These are phyloP conservation scores for Coemansia sp. DNA, from an alignment of 371 early-diverging fungal species.

Conservation along the genomic window DNA sequence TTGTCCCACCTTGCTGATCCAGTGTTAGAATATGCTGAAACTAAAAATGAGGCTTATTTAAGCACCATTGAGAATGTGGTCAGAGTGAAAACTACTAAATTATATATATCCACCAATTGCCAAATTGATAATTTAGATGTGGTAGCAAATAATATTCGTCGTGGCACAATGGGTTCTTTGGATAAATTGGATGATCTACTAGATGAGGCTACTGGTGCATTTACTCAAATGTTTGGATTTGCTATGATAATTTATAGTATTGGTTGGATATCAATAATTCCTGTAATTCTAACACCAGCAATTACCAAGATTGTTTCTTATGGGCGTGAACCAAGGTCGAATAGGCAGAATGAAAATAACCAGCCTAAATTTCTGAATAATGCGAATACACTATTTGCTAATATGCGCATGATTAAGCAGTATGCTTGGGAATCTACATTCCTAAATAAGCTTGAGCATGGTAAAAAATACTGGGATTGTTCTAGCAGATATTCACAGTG, in stretches of 20 bases:
- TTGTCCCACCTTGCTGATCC: neutral
- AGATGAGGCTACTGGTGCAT: neutral
- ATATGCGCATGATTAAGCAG: slow-evolving; percentile 3
- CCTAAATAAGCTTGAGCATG: neutral
- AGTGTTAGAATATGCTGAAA: slow-evolving; percentile 4
- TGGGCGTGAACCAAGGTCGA: neutral
- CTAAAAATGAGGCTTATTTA: neutral
- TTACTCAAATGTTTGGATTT: neutral
- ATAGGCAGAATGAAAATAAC: neutral
- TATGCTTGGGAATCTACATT: slow-evolving; percentile 1
- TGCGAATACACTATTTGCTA: neutral
- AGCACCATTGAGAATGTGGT: neutral
- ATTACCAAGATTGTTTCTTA: neutral
- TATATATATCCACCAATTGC: slow-evolving; percentile 9
- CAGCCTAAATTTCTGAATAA: neutral
- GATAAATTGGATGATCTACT: neutral
- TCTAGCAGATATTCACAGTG: neutral
- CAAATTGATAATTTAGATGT: neutral
- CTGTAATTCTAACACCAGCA: neutral
- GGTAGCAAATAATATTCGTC: neutral
- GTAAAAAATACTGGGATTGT: neutral
- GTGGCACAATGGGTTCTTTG: neutral
- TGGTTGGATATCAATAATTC: slow-evolving; percentile 20
- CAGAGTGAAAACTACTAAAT: neutral
- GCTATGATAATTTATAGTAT: slow-evolving; percentile 1